Conservation (phyloP, 805 yeast genomes). For the Cyberlindnera maclurae region DNA sequence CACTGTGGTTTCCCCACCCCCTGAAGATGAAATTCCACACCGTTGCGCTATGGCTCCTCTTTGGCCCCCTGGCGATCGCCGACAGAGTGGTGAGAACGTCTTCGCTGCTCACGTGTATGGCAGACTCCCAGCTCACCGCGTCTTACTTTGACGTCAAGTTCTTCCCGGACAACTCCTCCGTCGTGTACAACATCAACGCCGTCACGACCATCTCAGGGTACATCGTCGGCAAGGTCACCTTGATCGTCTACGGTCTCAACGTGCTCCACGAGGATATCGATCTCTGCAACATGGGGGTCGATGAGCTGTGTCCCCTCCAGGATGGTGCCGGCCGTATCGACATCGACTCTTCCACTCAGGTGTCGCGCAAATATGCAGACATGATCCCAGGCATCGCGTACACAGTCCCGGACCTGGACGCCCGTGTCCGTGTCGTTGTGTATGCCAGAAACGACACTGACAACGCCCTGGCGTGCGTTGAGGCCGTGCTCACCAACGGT, state of each 20-base stretch:
- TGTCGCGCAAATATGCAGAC: conserved; percentile 35
- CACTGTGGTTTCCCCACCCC: background rate
- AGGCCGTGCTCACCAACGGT: conserved; percentile 78
- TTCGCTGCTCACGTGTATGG: conserved; percentile 89
- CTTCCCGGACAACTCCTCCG: conserved; percentile 58
- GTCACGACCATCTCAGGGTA: conserved; percentile 67
- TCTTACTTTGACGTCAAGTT: conserved; percentile 70
- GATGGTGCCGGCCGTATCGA: conserved; percentile 88
- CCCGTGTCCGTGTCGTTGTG: conserved; percentile 71
- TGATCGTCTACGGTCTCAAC: conserved; percentile 77
- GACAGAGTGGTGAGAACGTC: conserved; percentile 36
- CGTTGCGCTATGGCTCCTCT: conserved; percentile 4
- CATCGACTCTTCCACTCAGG: conserved; percentile 41
- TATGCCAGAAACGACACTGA: conserved; percentile 41
- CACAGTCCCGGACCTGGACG: conserved; percentile 91
- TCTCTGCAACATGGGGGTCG: conserved; percentile 56
- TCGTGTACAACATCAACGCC: conserved; percentile 65
- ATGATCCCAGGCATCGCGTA: conserved; percentile 79
- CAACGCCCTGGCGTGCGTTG: conserved; percentile 79
- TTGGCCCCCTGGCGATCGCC: conserved; percentile 3
- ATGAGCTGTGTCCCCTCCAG: conserved; percentile 69
- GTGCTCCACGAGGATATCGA: conserved; percentile 47
- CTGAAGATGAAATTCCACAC: background rate
- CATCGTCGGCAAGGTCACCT: conserved; percentile 54
- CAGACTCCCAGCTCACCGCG: conserved; percentile 79